Conservation (phyloP, 495 filamentous ascomycete genomes). For the Tricharina praecox region DNA sequence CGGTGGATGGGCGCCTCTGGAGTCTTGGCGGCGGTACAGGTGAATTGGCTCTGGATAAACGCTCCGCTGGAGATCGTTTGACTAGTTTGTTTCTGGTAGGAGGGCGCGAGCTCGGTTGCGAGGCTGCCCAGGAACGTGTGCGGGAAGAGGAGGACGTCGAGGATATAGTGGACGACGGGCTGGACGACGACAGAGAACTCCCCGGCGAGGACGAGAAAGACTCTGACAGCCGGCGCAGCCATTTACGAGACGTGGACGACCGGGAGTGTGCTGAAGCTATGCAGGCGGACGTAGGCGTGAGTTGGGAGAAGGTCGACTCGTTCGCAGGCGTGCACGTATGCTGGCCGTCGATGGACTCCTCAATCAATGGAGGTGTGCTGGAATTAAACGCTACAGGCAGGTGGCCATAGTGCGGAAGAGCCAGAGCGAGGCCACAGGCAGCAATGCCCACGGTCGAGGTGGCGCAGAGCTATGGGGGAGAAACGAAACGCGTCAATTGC, state of each 20-base stretch:
- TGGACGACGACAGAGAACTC: slow-evolving; percentile 14
- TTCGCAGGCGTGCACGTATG: not conserved
- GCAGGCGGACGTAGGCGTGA: slow-evolving; percentile 2
- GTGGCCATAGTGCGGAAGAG: slow-evolving; percentile 32
- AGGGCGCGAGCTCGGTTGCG: slow-evolving; percentile 20
- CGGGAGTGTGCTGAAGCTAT: slow-evolving; percentile 4
- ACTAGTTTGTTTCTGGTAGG: slow-evolving; percentile 58
- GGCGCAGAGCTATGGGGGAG: slow-evolving; percentile 44
- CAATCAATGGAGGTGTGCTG: not conserved
- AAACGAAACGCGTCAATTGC: slow-evolving; percentile 4
- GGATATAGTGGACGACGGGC: slow-evolving; percentile 12
- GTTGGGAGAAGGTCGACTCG: slow-evolving; percentile 1
- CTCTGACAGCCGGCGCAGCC: slow-evolving; percentile 22
- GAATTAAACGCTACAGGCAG: not conserved
- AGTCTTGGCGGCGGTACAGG: slow-evolving; percentile 19
- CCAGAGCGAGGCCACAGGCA: slow-evolving; percentile 46
- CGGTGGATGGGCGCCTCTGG: slow-evolving; percentile 18
- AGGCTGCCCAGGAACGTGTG: slow-evolving; percentile 15
- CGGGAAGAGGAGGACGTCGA: slow-evolving; percentile 19
- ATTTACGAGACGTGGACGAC: slow-evolving; percentile 19
- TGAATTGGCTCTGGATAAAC: slow-evolving; percentile 27
- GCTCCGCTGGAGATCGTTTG: slow-evolving; percentile 58
- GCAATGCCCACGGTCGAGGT: slow-evolving; percentile 52
- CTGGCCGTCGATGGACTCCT: slow-evolving; percentile 1
- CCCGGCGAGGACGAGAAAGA: slow-evolving; percentile 21